phyloP scores from a whole-genome alignment of 2,329 filamentous ascomycete species.

The Akanthomyces lecanii region DNA sequence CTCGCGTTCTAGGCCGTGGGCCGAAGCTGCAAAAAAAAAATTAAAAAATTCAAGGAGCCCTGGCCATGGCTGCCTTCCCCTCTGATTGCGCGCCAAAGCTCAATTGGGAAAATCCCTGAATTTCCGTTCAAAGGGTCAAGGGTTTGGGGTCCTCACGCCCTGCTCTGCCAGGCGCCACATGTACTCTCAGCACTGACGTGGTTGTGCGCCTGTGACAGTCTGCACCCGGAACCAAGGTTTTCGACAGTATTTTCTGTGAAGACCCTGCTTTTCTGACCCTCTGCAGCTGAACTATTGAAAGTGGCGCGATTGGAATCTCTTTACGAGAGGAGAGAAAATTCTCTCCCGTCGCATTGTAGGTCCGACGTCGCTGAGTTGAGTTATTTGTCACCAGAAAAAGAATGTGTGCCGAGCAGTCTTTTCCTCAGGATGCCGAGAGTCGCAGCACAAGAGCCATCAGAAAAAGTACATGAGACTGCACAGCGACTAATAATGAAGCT shows the following conservation, averaged over 20 bases:
- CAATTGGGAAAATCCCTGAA: conserved; percentile 7
- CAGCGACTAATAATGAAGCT: too few relatives aligned
- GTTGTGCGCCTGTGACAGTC: not conserved
- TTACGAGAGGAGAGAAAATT: not conserved
- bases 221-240: not conserved
- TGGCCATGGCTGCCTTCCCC: not conserved
- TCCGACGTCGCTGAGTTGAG: not conserved
- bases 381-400: not conserved
- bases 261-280: not conserved
- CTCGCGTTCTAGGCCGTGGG: not conserved
- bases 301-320: not conserved
- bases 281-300: not conserved
- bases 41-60: not conserved
- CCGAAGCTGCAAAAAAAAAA: not conserved
- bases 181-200: conserved; percentile 2
- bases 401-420: not conserved
- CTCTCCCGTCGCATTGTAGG: too few relatives aligned
- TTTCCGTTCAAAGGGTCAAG: not conserved
- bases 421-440: too few relatives aligned
- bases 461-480: too few relatives aligned
- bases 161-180: not conserved
- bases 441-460: too few relatives aligned
- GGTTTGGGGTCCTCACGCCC: too few relatives aligned
- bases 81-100: not conserved
- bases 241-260: not conserved